phyloP scores from a whole-genome alignment of 148 eudicot genomes.

The Oxyria digyna region DNA sequence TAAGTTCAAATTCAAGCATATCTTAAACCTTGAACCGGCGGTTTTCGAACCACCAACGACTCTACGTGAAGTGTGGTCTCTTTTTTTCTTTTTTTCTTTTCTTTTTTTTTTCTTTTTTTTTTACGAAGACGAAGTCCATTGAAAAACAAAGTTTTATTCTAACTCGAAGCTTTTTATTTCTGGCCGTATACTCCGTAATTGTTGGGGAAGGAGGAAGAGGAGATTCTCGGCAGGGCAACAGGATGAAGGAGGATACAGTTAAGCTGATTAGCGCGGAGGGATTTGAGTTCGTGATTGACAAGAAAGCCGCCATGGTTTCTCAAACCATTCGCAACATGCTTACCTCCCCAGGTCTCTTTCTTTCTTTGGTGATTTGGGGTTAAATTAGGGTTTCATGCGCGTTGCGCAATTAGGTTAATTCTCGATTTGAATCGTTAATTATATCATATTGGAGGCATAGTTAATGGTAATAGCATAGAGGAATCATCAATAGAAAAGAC shows the following conservation, averaged over 20 bases:
- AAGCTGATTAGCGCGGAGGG: conserved; percentile 94
- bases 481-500: not conserved
- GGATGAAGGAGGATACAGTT: conserved; percentile 75
- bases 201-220: not conserved
- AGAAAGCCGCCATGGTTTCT: conserved; percentile 96
- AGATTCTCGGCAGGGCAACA: conserved; percentile 10
- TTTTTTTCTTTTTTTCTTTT: too few species aligned
- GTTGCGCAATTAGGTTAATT: not conserved
- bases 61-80: too few species aligned
- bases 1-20: too few species aligned
- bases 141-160: too few species aligned
- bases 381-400: conserved; percentile 22
- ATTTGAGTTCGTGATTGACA: conserved; percentile 78
- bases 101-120: too few species aligned
- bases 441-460: not conserved
- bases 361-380: not conserved
- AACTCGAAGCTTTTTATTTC: too few species aligned
- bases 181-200: not conserved
- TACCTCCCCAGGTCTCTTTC: conserved; percentile 69
- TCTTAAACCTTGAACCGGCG: too few species aligned
- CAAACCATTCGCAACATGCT: conserved; percentile 95
- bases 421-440: not conserved
- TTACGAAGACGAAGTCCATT: too few species aligned
- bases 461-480: not conserved
- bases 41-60: too few species aligned